phyloP scores from a whole-genome alignment of 805 yeast species.

The Kodamaea hsintzibuensis region DNA sequence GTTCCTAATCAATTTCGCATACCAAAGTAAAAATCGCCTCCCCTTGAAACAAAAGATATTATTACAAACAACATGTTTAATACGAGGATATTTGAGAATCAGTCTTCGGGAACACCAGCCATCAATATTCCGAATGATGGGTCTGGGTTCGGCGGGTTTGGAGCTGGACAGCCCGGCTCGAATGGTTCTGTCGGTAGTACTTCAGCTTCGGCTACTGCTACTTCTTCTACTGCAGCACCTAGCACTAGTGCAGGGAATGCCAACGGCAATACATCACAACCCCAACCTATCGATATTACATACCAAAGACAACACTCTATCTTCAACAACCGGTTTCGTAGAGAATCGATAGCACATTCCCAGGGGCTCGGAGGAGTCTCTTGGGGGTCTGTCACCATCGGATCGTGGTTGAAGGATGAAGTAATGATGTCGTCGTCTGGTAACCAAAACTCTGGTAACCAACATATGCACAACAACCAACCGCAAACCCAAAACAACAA shows the following conservation, averaged over 20 bases:
- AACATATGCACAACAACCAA: constrained; percentile 9
- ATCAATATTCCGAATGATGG: constrained; percentile 27
- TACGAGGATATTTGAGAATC: constrained; percentile 42
- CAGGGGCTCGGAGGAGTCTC: constrained; percentile 98
- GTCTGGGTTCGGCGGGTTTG: neutral
- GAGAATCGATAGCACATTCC: constrained; percentile 92
- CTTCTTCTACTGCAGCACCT: neutral
- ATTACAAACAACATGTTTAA: constrained; percentile 34
- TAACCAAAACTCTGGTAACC: constrained; percentile 14
- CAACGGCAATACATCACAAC: constrained; percentile 13
- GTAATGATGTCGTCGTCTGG: constrained; percentile 54
- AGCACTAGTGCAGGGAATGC: constrained; percentile 1
- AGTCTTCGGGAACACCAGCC: constrained; percentile 25
- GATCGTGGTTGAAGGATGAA: constrained; percentile 95
- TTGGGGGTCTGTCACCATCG: constrained; percentile 95
- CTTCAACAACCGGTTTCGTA: constrained; percentile 53
- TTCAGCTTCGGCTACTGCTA: no score
- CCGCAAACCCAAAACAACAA: constrained; percentile 13
- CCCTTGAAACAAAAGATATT: neutral
- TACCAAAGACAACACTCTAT: constrained; percentile 43
- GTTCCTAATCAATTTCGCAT: constrained; percentile 3
- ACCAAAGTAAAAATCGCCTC: constrained; percentile 4
- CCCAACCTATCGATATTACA: constrained; percentile 48
- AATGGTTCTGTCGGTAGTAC: neutral
- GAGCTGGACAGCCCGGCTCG: neutral